Base-by-base conservation (phyloP, 1,284 basidiomycete genomes). In the Pyrrhoderma noxium region DNA sequence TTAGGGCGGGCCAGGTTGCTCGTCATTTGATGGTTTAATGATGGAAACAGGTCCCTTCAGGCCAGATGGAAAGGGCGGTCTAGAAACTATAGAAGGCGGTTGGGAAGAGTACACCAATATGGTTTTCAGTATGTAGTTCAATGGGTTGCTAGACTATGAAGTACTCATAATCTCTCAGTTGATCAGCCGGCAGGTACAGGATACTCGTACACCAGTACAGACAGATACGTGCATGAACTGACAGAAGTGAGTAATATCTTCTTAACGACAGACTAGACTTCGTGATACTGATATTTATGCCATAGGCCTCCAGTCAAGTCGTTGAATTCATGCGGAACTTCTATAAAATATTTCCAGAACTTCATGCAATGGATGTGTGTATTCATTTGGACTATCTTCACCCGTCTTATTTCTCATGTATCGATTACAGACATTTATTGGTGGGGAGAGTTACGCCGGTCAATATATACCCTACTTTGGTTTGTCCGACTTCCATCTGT, bases 91-190 rank as follows among this genome's bases (percentile, higher is more conserved):
- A 5, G 86, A 94, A 55, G 93, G 93, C 22, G 93, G 93, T 4
- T 99, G 95, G 95, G 95, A 99, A 66, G 96, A 99, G 66, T 99
- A 95, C 64, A 88, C 91, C n/a, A 95, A 91, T 43, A 83, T 99
- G 69, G 82, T 99, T 52, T 99, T 90, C 62, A 70, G 93, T 94
- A 58, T 64, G 86, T 71, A 27, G 13, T 4, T 16, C 3, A 36
- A 42, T 44, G n/a, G 9, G 38, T 52, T 22, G 40, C 23, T 42
- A 22, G 21, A 5, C 21, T 53, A 40, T 45, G 55, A 45, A 55
- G 7, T 11, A 25, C 21, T 44, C 51, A 8, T 48, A 43, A 34
- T 25, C 11, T 42, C 22, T 36, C 16, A 93, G 92, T 99, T 54
- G 95, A 99, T 67, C 95, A 99, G 67, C 95, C 95, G 36, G 91